Conservation (phyloP, 306 rosid genomes). For the Cajanus cajan region DNA sequence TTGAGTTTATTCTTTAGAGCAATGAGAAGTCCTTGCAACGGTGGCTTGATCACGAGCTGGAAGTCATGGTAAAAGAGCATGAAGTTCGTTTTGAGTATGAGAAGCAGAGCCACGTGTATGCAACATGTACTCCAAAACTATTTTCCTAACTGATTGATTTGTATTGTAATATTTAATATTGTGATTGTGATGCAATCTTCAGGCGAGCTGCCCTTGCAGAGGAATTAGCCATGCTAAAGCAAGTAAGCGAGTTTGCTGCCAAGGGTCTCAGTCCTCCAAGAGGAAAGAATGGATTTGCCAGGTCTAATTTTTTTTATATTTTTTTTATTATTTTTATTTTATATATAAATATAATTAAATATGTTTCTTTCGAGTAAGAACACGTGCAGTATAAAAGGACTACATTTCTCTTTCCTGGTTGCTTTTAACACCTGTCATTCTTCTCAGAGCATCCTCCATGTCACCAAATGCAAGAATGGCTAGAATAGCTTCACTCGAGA, state of each 20-base stretch:
- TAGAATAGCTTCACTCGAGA: slow-evolving; percentile 88
- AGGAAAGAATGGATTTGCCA: slow-evolving; percentile 84
- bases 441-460: slow-evolving; percentile 80
- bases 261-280: slow-evolving; percentile 93
- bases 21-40: slow-evolving; percentile 91
- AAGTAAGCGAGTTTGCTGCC: slow-evolving; percentile 74
- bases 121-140: slow-evolving; percentile 4
- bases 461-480: slow-evolving; percentile 92
- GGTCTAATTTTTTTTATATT: slow-evolving; percentile 46
- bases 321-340: no score
- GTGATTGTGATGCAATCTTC: slow-evolving; percentile 28
- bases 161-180: slow-evolving; percentile 9
- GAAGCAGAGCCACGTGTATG: slow-evolving; percentile 98
- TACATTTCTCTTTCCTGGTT: slow-evolving; percentile 19
- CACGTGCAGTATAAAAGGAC: slow-evolving; percentile 3
- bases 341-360: slow-evolving; percentile 8
- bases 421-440: slow-evolving; percentile 36
- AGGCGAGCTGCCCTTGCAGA: slow-evolving; percentile 96
- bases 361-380: slow-evolving; percentile 19
- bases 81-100: slow-evolving; percentile 98
- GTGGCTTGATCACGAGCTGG: slow-evolving; percentile 96
- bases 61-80: slow-evolving; percentile 96
- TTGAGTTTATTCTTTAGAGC: slow-evolving; percentile 52
- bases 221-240: slow-evolving; percentile 86
- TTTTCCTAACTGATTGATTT: slow-evolving; percentile 18